Base-by-base conservation (phyloP, 2,329 filamentous ascomycete genomes). In the Magnaporthiopsis incrustans region DNA sequence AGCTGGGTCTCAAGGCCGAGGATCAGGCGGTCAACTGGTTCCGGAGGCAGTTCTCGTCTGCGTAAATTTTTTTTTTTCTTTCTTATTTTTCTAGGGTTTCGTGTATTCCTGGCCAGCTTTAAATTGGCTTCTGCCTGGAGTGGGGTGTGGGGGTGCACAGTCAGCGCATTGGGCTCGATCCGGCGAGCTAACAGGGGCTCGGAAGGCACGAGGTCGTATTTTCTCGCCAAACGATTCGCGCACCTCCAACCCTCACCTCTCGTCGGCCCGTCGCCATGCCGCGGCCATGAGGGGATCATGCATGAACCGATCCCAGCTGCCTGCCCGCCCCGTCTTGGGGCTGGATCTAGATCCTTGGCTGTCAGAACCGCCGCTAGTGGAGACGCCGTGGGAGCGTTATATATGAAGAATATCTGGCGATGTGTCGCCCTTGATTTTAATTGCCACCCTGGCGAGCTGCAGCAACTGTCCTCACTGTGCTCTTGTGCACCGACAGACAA, bases 1-100 rank as follows among this genome's bases (percentile, higher is more conserved):
- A 68, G 22, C 69, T 67, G 65, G 74, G 72, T 7, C 69, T 73
- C 59, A 65, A 72, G 64, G 73, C 74, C 0, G 73, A 76, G 67
- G 70, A 74, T 22, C 73, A 76, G 66, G 71, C 70, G 59, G 71
- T 76, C 26, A 64, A 64, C 8, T 76, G 75, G 75, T 76, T 76
- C 63, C 67, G 71, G 27, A 14, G 26, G 35, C 66, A 66, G 64
- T 68, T 68, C 65, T 60, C 58, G 32, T 38, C 58, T 3, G 12
- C n/a, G 5, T 53, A 7, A 11, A 11, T 25, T 57, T 25, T 58
- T 26, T 26, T 58, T 58, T 25, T 12, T 14, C 30, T 10, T 30
- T 30, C 3, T 26, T 11, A 25, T 58, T 58, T 38, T 15, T 2
- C 7, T 2, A n/a, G n/a, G n/a, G 4, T 38, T 38, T 12, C 35